phyloP scores from a whole-genome alignment of 306 rosid genomes.

The Boehmeria nivea region DNA sequence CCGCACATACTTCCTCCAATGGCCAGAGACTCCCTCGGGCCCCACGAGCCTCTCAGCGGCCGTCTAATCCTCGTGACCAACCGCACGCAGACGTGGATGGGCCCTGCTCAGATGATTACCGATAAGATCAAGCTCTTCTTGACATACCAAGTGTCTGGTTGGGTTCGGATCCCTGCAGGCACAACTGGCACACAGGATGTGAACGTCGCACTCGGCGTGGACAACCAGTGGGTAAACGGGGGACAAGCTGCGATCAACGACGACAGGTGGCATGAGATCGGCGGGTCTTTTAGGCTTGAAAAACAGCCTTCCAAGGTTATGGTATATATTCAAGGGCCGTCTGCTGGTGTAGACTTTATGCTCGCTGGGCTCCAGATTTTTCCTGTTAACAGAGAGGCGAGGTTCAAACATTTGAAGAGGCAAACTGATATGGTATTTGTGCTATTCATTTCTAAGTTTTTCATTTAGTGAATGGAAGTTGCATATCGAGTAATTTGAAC shows the following conservation, averaged over 20 bases:
- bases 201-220: conserved; percentile 69
- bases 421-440: conserved; percentile 69
- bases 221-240: conserved; percentile 87
- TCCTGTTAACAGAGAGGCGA: conserved; percentile 68
- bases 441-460: too few relatives aligned
- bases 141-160: conserved; percentile 90
- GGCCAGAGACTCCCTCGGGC: conserved; percentile 94
- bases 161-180: conserved; percentile 71
- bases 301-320: conserved; percentile 77
- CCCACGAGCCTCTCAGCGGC: conserved; percentile 65
- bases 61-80: conserved; percentile 64
- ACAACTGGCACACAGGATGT: conserved; percentile 66
- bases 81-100: conserved; percentile 94
- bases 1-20: conserved; percentile 83
- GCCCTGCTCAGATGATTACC: conserved; percentile 85
- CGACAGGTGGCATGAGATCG: conserved; percentile 79
- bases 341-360: conserved; percentile 76
- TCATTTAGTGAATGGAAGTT: too few relatives aligned
- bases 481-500: too few relatives aligned
- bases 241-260: conserved; percentile 61
- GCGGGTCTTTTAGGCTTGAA: conserved; percentile 90
- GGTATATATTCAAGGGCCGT: conserved; percentile 87
- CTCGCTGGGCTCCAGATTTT: conserved; percentile 89
- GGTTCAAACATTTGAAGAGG: conserved; percentile 58
- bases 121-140: conserved; percentile 69